Conservation (phyloP, 331 rosid genomes). For the Stylosanthes scabra region DNA sequence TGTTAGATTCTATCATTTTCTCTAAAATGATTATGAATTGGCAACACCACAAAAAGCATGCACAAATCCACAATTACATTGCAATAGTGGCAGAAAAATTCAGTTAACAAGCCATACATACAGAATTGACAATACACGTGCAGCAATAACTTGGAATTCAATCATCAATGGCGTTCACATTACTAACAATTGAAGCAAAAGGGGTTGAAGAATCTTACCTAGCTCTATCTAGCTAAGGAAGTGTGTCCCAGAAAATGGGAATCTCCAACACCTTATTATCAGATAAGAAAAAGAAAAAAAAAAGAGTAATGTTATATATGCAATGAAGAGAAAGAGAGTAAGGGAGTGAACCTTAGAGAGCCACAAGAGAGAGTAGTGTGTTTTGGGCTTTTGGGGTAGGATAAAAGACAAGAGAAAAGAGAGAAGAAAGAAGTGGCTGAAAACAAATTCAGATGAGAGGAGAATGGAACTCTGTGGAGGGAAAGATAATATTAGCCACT, state of each 20-base stretch:
- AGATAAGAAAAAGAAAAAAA: background rate
- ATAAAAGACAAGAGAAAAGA: background rate
- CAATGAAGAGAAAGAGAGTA: background rate
- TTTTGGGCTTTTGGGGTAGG: slow-evolving; percentile 34
- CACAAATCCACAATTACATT: too few relatives aligned
- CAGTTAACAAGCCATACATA: too few relatives aligned
- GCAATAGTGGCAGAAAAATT: background rate
- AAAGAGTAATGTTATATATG: background rate
- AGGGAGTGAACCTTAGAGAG: slow-evolving; percentile 32
- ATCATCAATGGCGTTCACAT: background rate
- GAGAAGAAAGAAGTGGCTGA: slow-evolving; percentile 43
- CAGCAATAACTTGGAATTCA: background rate
- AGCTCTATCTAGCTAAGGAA: background rate
- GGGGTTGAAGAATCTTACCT: slow-evolving; percentile 39
- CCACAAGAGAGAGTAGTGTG: slow-evolving; percentile 39
- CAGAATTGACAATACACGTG: background rate
- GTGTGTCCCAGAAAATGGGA: slow-evolving; percentile 12
- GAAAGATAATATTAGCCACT: background rate
- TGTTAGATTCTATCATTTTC: too few relatives aligned
- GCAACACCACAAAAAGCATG: too few relatives aligned
- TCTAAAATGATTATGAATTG: too few relatives aligned
- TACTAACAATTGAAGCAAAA: background rate
- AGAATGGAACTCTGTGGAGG: background rate
- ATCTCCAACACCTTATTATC: background rate
- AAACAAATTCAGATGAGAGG: slow-evolving; percentile 34